Conservation (phyloP, 108 stramenopile species). For the Skeletonema menzelii region DNA sequence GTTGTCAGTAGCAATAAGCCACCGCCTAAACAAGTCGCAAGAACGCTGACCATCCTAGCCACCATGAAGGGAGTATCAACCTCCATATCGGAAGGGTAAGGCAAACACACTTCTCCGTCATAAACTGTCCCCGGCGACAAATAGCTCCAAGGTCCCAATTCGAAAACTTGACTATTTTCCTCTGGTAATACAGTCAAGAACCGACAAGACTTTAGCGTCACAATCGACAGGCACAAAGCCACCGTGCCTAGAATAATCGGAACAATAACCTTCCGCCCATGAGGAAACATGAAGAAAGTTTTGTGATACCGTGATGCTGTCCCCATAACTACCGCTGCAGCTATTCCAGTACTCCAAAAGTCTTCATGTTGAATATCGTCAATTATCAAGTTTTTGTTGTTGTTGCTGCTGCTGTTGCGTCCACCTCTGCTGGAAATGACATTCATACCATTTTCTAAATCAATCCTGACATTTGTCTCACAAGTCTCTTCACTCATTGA, state of each 20-base stretch:
- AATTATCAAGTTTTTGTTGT: neutral
- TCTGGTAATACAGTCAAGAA: slow-evolving; percentile 33
- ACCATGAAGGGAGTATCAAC: slow-evolving; percentile 22
- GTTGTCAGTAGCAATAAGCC: slow-evolving; percentile 26
- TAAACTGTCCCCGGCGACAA: slow-evolving; percentile 8
- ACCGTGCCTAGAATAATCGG: slow-evolving; percentile 22
- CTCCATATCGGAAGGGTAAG: slow-evolving; percentile 20
- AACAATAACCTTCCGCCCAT: slow-evolving; percentile 24
- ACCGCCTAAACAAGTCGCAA: slow-evolving; percentile 26
- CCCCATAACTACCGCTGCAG: slow-evolving; percentile 32
- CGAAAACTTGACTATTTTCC: slow-evolving; percentile 19
- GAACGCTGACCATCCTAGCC: slow-evolving; percentile 14
- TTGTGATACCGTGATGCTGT: slow-evolving; percentile 30
- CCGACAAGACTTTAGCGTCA: slow-evolving; percentile 19
- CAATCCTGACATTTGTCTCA: neutral
- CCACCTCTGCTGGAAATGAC: neutral
- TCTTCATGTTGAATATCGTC: slow-evolving; percentile 1
- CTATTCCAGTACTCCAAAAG: slow-evolving; percentile 33
- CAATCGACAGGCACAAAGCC: slow-evolving; percentile 19
- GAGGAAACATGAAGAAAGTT: slow-evolving; percentile 37
- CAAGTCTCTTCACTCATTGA: neutral
- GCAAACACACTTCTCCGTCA: slow-evolving; percentile 19
- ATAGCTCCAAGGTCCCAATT: slow-evolving; percentile 37
- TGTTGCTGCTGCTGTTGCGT: neutral
- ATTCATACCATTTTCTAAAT: neutral